Evolutionary conservation across 805 yeast species (phyloP), one percentile per base, ranked within the genome.

Genomic region (Sugiyamaella chiloensis): DNA sequence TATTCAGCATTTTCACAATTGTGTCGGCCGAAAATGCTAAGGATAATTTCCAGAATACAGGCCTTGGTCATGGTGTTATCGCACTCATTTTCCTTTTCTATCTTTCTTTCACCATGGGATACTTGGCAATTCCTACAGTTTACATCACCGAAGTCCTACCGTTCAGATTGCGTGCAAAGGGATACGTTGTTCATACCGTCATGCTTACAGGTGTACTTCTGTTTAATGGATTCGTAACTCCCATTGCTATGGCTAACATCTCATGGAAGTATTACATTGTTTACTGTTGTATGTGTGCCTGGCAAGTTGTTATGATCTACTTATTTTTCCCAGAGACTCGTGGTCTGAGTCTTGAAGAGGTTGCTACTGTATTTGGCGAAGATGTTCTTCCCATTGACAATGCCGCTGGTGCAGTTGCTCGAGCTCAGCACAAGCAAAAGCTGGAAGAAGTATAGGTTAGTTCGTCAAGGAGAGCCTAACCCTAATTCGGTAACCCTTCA

Each of bases 261-360:
- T 61, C 60, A 24, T 72, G 73, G 72, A 71, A 67, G 54, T 73
- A 72, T 63, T 73, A 72, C 53, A 68, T 73, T 49, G 73, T 73
- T 2, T 60, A 47, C 42, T 27, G 42, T 29, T 39, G 34, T 19
- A 29, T 41, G 37, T 37, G 48, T 21, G 40, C 37, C 60, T 60
- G 60, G 23, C 65, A 67, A 42, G 52, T 65, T 32, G 50, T 58
- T 7, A 45, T 65, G 21, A 65, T 63, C 20, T 62, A 60, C 54
- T 59, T 68, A 55, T 58, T 61, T 49, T 72, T 60, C 62, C 71
- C 70, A 11, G 76, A 72, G 54, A 72, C 76, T n/a, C 54, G 65
- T 6, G 74, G 74, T 16, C 61, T 64, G 53, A 63, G 73, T 5
- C 67, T 72, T 60, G 76, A 72, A 52, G 75, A 72, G 52, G 70